phyloP scores from a whole-genome alignment of 1,284 basidiomycete genomes.

The Fistulinella cinereoalba region DNA sequence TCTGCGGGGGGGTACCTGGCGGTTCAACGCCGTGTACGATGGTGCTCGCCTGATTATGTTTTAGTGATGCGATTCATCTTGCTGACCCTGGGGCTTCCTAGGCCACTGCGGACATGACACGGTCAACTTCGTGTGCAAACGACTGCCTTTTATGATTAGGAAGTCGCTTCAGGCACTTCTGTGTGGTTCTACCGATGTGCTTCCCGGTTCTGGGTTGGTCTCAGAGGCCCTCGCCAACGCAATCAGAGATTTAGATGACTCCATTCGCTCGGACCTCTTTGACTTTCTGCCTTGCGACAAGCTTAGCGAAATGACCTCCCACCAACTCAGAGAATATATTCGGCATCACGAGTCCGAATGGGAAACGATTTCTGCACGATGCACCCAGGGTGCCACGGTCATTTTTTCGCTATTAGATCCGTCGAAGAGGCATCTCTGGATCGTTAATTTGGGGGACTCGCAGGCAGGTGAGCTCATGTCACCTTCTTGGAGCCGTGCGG shows the following conservation, averaged over 20 bases:
- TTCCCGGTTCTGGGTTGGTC: conserved; percentile 38
- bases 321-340: conserved; percentile 26
- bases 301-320: conserved; percentile 27
- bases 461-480: conserved; percentile 48
- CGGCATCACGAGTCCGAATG: conserved; percentile 26
- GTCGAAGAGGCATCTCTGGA: conserved; percentile 51
- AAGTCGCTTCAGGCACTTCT: conserved; percentile 41
- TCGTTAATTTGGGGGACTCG: conserved; percentile 66
- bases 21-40: conserved; percentile 59
- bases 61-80: neutral
- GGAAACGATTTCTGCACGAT: conserved; percentile 38
- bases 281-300: conserved; percentile 41
- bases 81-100: conserved; percentile 27
- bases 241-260: conserved; percentile 41
- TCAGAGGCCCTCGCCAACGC: conserved; percentile 42
- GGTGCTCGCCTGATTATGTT: conserved; percentile 36
- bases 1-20: conserved; percentile 53
- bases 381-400: conserved; percentile 62
- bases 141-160: conserved; percentile 46
- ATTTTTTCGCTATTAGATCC: conserved; percentile 57
- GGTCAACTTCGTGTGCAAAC: conserved; percentile 48
- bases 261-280: conserved; percentile 46
- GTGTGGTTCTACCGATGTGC: conserved; percentile 27
- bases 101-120: conserved; percentile 63
- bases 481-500: neutral